phyloP scores from a whole-genome alignment of 129 eudicot genomes.

The Flaveria trinervia region DNA sequence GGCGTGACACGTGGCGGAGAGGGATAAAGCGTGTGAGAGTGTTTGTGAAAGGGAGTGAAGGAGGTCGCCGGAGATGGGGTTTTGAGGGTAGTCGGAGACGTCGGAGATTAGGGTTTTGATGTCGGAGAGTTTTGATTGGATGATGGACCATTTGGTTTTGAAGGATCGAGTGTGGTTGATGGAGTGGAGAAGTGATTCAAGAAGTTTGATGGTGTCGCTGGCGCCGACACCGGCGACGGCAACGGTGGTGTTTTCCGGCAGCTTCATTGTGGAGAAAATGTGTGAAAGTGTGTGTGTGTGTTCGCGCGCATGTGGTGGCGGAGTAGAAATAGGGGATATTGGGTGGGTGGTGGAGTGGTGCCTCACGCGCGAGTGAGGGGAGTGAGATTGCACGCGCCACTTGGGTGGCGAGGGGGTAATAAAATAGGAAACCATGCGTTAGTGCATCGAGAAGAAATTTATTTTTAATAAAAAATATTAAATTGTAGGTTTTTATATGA shows the following conservation, averaged over 20 bases:
- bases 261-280: slow-evolving; percentile 15
- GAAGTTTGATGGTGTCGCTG: neutral
- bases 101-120: slow-evolving; percentile 45
- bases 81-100: slow-evolving; percentile 34
- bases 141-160: slow-evolving; percentile 57
- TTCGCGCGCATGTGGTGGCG: slow-evolving; percentile 3
- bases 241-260: slow-evolving; percentile 28
- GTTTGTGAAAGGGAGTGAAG: slow-evolving; percentile 46
- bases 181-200: slow-evolving; percentile 40
- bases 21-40: slow-evolving; percentile 40
- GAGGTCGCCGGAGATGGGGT: slow-evolving; percentile 43
- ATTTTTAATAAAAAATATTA: neutral
- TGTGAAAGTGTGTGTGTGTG: neutral
- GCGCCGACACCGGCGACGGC: slow-evolving; percentile 8
- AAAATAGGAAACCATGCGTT: neutral
- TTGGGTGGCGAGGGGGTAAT: neutral
- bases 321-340: slow-evolving; percentile 7
- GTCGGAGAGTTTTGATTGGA: slow-evolving; percentile 47
- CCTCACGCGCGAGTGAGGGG: slow-evolving; percentile 17
- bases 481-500: neutral
- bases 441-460: neutral
- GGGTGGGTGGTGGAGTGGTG: neutral
- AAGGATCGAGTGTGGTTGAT: slow-evolving; percentile 40
- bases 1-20: slow-evolving; percentile 46
- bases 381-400: neutral